These are phyloP conservation scores for Alternaria solani DNA, from an alignment of 2,329 filamentous ascomycete species.

Conservation along the genomic window DNA sequence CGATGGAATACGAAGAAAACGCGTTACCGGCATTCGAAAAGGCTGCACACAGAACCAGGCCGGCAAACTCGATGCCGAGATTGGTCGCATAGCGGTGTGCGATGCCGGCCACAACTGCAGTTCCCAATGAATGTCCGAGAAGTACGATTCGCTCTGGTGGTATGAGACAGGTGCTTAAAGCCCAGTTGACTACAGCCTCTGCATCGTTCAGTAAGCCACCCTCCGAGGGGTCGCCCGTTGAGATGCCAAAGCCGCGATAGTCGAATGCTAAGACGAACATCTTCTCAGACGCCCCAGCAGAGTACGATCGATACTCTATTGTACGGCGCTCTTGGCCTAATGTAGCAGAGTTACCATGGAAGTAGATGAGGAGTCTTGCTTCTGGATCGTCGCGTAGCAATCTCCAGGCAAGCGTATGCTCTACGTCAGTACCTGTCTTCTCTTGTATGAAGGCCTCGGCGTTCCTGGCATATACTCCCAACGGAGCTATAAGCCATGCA, in stretches of 20 bases:
- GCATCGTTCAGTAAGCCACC: slow-evolving; percentile 81
- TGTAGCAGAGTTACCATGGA: slow-evolving; percentile 72
- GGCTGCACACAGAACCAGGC: slow-evolving; percentile 78
- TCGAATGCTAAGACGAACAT: slow-evolving; percentile 82
- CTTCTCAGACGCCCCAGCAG: slow-evolving; percentile 65
- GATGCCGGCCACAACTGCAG: slow-evolving; percentile 79
- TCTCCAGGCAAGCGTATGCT: slow-evolving; percentile 58
- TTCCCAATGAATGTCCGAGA: slow-evolving; percentile 87
- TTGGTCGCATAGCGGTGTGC: slow-evolving; percentile 71
- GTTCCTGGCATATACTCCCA: slow-evolving; percentile 76
- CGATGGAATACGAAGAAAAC: slow-evolving; percentile 78
- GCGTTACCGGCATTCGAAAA: slow-evolving; percentile 80
- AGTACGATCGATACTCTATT: slow-evolving; percentile 77
- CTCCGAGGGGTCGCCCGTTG: slow-evolving; percentile 80
- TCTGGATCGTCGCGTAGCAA: slow-evolving; percentile 61
- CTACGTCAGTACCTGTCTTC: slow-evolving; percentile 48
- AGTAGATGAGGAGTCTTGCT: slow-evolving; percentile 64
- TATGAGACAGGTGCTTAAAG: slow-evolving; percentile 71
- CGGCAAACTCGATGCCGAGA: slow-evolving; percentile 72
- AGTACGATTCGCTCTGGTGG: slow-evolving; percentile 78
- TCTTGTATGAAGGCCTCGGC: slow-evolving; percentile 69
- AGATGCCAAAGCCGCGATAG: slow-evolving; percentile 88
- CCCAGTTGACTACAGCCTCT: slow-evolving; percentile 76
- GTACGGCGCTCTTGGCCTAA: slow-evolving; percentile 81
- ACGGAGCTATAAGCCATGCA: slow-evolving; percentile 89